Base-by-base conservation (phyloP, 345 rosid species). In the Cardamine chenopodiifolia region DNA sequence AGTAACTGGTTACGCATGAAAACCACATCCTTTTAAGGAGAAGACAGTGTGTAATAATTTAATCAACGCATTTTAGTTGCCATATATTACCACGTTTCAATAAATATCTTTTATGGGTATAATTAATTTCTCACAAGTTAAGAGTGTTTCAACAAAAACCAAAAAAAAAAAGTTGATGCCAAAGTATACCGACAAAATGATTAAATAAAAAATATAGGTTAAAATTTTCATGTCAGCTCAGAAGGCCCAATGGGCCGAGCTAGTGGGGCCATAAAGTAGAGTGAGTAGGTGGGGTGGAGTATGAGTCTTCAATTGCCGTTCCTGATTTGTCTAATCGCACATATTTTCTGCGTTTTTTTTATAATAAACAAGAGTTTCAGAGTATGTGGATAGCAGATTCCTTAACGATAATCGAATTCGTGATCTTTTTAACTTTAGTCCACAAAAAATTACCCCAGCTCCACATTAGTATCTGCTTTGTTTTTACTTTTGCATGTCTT, bases 201-300 rank as follows among this genome's bases (percentile, higher is more conserved):
- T 25, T 25, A 25, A 25, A 25, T 17, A 26, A 17, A 26, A 35
- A 6, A 1, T 13, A 28, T 0, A 3, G 34, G 32, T 61, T 32
- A 47, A 11, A 15, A 15, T 31, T 8, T n/a, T 53, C 0, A 25
- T 22, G 47, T 49, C 8, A 64, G 70, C 48, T 42, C 20, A 4
- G 15, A 44, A 76, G 47, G 70, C 79, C 79, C 79, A 76, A 19
- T 76, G 79, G 79, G 79, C 79, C 74, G 57, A 52, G 57, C 70
- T 62, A 69, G 79, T 54, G 78, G 70, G 58, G 25, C 74, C 58
- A 17, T 10, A 34, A 47, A n/a, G 19, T 76, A 76, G 74, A 62
- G 73, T 73, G 47, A 62, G 64, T 67, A 50, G 68, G 62, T 67
- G 73, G 18, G 73, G 29, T 73, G 54, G 67, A 58, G 63, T 73